Evolutionary conservation across 768 basidiomycete genomes (phyloP).

Genomic region (Auricularia sp.): DNA sequence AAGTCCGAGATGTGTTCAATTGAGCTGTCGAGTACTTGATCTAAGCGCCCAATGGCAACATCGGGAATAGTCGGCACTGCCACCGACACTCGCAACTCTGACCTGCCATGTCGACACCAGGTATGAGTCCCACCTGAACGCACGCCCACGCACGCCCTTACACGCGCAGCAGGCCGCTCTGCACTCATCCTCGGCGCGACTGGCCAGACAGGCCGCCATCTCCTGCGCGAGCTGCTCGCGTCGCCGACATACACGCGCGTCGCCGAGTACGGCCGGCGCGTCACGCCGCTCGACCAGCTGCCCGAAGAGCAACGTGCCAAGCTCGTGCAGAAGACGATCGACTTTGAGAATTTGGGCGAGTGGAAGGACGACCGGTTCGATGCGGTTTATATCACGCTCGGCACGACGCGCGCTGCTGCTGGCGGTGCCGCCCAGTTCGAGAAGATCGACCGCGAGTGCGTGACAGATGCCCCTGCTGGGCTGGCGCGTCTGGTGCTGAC

Average conservation of each 20-base stretch:
- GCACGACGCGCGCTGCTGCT: constrained; percentile 50
- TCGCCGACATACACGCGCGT: constrained; percentile 47
- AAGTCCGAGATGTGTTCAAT: too few relatives aligned
- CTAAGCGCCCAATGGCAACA: not conserved
- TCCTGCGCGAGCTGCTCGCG: constrained; percentile 52
- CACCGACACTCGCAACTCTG: too few relatives aligned
- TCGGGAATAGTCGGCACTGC: too few relatives aligned
- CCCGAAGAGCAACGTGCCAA: constrained; percentile 29
- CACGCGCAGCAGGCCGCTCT: constrained; percentile 15
- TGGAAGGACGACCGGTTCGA: constrained; percentile 54
- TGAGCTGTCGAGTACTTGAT: too few relatives aligned
- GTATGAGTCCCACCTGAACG: not conserved
- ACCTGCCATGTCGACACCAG: not conserved
- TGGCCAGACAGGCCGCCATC: constrained; percentile 52
- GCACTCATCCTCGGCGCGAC: constrained; percentile 73
- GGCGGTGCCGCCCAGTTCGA: constrained; percentile 59
- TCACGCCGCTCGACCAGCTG: constrained; percentile 36
- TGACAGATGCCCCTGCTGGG: constrained; percentile 6
- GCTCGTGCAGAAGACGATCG: constrained; percentile 54
- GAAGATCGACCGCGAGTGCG: constrained; percentile 68
- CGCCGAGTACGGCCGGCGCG: constrained; percentile 58
- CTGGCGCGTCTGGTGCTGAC: too few relatives aligned
- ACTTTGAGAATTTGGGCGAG: constrained; percentile 56
- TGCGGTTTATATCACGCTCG: constrained; percentile 64
- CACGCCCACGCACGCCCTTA: not conserved